Conservation (phyloP, 495 filamentous ascomycete species). For the Talaromyces nanjingensis region DNA sequence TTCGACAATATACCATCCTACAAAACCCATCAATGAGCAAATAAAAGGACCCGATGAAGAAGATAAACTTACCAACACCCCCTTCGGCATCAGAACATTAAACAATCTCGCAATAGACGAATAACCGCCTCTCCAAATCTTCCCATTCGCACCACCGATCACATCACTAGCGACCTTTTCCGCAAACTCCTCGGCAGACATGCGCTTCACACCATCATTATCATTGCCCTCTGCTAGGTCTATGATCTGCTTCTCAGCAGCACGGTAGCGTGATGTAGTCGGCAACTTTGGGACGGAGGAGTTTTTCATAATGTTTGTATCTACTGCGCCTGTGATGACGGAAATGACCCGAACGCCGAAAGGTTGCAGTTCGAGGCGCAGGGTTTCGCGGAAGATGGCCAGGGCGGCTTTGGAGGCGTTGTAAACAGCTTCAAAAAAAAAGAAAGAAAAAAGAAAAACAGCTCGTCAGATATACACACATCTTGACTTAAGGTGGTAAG, state of each 20-base stretch:
- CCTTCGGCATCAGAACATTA: slow-evolving; percentile 12
- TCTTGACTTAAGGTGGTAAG: too few species aligned
- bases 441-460: too few species aligned
- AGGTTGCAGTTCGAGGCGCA: slow-evolving; percentile 32
- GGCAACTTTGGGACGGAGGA: neutral
- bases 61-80: slow-evolving; percentile 17
- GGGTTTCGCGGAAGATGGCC: slow-evolving; percentile 25
- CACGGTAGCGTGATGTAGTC: neutral
- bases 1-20: neutral
- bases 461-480: neutral
- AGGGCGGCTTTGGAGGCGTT: slow-evolving; percentile 48
- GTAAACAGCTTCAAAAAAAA: slow-evolving; percentile 33
- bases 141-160: slow-evolving; percentile 11
- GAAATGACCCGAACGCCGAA: slow-evolving; percentile 28
- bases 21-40: neutral
- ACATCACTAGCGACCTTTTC: slow-evolving; percentile 17
- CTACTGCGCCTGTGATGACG: slow-evolving; percentile 2
- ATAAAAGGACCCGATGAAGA: neutral
- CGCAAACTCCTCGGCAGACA: slow-evolving; percentile 14
- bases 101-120: slow-evolving; percentile 13
- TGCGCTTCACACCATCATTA: slow-evolving; percentile 9
- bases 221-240: slow-evolving; percentile 1
- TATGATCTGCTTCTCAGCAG: neutral
- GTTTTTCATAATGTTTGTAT: slow-evolving; percentile 10
- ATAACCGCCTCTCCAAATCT: slow-evolving; percentile 20